These are phyloP conservation scores for Curvularia eragrostidis DNA, from an alignment of 2,329 filamentous ascomycete genomes.

Conservation along the genomic window DNA sequence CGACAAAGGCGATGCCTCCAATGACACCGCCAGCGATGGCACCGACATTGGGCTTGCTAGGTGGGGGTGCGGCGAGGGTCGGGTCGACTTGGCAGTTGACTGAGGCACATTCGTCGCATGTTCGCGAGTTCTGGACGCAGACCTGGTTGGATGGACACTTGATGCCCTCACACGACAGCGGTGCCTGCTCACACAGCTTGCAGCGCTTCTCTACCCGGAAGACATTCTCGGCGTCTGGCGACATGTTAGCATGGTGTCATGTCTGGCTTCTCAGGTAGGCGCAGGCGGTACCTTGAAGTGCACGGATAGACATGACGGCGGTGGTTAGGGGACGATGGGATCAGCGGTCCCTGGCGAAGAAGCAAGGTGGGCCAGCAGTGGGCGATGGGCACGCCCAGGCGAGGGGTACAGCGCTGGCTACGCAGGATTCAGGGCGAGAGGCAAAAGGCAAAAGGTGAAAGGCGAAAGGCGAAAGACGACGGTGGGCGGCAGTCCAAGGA, in stretches of 20 bases:
- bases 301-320: conserved; percentile 28
- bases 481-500: conserved; percentile 8
- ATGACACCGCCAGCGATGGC: conserved; percentile 92
- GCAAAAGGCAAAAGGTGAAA: neutral
- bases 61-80: conserved; percentile 34
- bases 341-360: conserved; percentile 18
- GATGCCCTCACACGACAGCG: conserved; percentile 62
- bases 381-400: conserved; percentile 15
- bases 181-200: conserved; percentile 58
- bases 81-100: conserved; percentile 60
- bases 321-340: conserved; percentile 17
- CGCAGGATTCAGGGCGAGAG: neutral
- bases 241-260: conserved; percentile 19
- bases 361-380: conserved; percentile 18
- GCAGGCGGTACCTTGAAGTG: conserved; percentile 22
- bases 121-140: conserved; percentile 66
- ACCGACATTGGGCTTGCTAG: conserved; percentile 69
- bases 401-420: conserved; percentile 11
- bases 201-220: conserved; percentile 64
- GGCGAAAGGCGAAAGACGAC: neutral
- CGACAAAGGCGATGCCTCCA: conserved; percentile 79
- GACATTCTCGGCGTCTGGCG: conserved; percentile 46
- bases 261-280: neutral
- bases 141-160: conserved; percentile 61
- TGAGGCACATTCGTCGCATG: conserved; percentile 66